phyloP scores from a whole-genome alignment of 169 alveolate genomes.

The Perkinsus olseni region DNA sequence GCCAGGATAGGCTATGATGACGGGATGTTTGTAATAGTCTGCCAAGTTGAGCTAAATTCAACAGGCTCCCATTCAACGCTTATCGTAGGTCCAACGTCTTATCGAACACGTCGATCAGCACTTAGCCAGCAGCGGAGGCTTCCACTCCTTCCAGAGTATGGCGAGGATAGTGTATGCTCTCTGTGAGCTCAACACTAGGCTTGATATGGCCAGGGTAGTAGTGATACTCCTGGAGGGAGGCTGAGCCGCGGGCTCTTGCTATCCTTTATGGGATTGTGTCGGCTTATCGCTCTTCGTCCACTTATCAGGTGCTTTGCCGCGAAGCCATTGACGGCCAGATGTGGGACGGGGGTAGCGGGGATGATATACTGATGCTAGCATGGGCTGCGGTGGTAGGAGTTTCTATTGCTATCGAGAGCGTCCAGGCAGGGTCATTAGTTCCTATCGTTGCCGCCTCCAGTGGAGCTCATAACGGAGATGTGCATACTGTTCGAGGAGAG shows the following conservation, averaged over 20 bases:
- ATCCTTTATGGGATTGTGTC: not conserved
- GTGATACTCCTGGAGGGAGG: too few species aligned
- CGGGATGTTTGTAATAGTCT: not conserved
- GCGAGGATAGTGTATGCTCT: not conserved
- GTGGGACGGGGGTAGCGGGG: not conserved
- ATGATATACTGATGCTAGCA: not conserved
- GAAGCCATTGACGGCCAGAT: not conserved
- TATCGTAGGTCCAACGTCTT: not conserved
- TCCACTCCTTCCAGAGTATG: not conserved
- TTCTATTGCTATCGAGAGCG: not conserved
- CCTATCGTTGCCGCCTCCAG: not conserved
- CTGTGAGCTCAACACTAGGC: not conserved
- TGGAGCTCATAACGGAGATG: not conserved
- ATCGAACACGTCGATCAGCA: not conserved
- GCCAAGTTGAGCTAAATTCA: too few species aligned
- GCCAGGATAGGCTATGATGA: not conserved
- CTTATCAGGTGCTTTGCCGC: not conserved
- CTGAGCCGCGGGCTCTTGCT: too few species aligned
- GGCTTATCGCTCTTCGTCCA: not conserved
- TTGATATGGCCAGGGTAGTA: not conserved
- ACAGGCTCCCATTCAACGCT: too few species aligned
- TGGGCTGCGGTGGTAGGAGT: not conserved
- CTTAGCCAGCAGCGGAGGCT: not conserved
- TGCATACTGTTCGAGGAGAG: conserved; percentile 14
- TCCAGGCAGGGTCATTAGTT: not conserved